phyloP scores from a whole-genome alignment of 495 filamentous ascomycete species.

The Parachaetomium inaequale region DNA sequence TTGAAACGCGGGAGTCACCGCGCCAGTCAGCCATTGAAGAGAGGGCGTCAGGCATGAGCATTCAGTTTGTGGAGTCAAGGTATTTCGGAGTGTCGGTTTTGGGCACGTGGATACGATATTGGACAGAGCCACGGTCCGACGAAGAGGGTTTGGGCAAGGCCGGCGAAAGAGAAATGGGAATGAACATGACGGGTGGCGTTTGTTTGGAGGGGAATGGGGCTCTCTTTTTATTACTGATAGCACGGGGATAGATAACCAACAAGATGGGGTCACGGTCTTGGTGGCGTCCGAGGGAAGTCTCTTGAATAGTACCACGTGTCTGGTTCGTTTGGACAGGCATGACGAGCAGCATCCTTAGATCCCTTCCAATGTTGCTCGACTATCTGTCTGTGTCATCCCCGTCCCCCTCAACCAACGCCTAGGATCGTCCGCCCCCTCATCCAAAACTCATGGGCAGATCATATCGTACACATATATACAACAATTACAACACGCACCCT shows the following conservation, averaged over 20 bases:
- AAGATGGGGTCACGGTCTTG: not conserved
- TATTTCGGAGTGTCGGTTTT: not conserved
- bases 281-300: not conserved
- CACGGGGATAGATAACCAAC: not conserved
- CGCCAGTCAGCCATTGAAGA: not conserved
- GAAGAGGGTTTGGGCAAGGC: not conserved
- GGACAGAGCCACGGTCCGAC: not conserved
- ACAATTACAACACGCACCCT: not conserved
- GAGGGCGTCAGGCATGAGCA: not conserved
- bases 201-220: not conserved
- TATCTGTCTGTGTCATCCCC: too few relatives aligned
- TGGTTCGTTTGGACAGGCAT: too few relatives aligned
- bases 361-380: too few relatives aligned
- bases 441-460: not conserved
- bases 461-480: constrained; percentile 3
- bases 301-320: not conserved
- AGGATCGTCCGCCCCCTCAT: too few relatives aligned
- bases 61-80: not conserved
- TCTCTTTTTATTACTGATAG: not conserved
- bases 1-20: not conserved
- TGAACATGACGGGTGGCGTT: not conserved
- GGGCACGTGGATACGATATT: not conserved
- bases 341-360: too few relatives aligned
- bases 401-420: too few relatives aligned
- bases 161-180: not conserved